Evolutionary conservation across 139 green algal species (phyloP).

Genomic region (Auxenochlorella pyrenoidosa): DNA sequence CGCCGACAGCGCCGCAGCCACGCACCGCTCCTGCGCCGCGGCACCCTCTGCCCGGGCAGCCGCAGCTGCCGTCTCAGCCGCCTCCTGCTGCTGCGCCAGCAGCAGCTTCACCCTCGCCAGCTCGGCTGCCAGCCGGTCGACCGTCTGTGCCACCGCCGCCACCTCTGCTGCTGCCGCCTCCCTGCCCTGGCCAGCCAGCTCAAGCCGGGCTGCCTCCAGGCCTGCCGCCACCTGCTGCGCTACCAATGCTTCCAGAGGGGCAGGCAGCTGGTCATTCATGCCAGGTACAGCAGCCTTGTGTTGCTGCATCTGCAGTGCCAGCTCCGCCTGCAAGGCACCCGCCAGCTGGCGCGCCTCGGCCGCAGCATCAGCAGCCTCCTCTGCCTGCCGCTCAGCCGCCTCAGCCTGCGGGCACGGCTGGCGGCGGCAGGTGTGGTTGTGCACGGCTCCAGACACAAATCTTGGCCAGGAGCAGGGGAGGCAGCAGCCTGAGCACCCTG

Average conservation of each 20-base stretch:
- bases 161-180: not conserved
- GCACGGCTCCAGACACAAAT: not conserved
- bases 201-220: not conserved
- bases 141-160: not conserved
- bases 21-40: not conserved
- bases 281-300: not conserved
- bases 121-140: constrained; percentile 7
- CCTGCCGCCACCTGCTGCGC: not conserved
- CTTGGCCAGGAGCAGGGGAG: not conserved
- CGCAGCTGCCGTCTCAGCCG: not conserved
- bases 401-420: not conserved
- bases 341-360: not conserved
- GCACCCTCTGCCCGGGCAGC: not conserved
- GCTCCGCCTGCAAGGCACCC: not conserved
- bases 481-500: not conserved
- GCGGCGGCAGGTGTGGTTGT: not conserved
- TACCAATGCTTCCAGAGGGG: not conserved
- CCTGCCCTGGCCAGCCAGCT: not conserved
- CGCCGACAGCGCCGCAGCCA: not conserved
- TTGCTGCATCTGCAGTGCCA: not conserved
- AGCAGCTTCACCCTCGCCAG: not conserved
- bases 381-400: constrained; percentile 2
- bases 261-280: not conserved
- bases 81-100: constrained; percentile 28
- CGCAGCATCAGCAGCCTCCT: not conserved